Evolutionary conservation across 371 early-diverging fungal species (phyloP).

Genomic region (Syncephalastrum monosporum): DNA sequence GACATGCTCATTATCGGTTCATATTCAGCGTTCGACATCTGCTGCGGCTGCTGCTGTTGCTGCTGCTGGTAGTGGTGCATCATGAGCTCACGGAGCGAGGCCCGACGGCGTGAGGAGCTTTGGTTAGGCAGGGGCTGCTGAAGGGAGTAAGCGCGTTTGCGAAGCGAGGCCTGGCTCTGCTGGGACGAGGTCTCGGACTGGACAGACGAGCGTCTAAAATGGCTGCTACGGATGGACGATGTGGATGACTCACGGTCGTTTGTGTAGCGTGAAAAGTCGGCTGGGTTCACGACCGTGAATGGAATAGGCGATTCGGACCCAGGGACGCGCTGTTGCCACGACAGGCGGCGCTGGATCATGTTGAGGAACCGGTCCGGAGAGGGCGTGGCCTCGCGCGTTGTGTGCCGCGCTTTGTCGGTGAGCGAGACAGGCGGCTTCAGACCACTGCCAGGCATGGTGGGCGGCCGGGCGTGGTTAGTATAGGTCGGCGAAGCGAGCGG

Average conservation of each 20-base stretch:
- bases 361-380: constrained; percentile 42
- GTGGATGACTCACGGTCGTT: constrained; percentile 48
- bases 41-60: background rate
- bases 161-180: constrained; percentile 26
- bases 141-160: constrained; percentile 28
- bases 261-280: constrained; percentile 43
- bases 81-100: constrained; percentile 38
- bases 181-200: constrained; percentile 48
- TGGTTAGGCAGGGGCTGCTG: constrained; percentile 24
- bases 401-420: background rate
- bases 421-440: constrained; percentile 7
- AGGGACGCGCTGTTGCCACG: constrained; percentile 34
- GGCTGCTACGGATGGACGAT: constrained; percentile 49
- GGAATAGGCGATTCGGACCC: constrained; percentile 45
- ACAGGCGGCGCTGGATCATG: constrained; percentile 40
- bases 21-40: no score
- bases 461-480: constrained; percentile 6
- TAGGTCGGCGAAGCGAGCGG: constrained; percentile 10
- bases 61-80: constrained; percentile 8
- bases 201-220: constrained; percentile 44
- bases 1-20: no score
- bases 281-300: constrained; percentile 40
- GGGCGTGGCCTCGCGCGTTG: constrained; percentile 16
- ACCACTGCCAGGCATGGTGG: background rate
- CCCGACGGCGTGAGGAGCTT: constrained; percentile 25